A percentile compares a stretch with the other conserved stretches of the same genome.
Conservation (phyloP, 2,329 filamentous ascomycete genomes). For the Nakataea oryzae region DNA sequence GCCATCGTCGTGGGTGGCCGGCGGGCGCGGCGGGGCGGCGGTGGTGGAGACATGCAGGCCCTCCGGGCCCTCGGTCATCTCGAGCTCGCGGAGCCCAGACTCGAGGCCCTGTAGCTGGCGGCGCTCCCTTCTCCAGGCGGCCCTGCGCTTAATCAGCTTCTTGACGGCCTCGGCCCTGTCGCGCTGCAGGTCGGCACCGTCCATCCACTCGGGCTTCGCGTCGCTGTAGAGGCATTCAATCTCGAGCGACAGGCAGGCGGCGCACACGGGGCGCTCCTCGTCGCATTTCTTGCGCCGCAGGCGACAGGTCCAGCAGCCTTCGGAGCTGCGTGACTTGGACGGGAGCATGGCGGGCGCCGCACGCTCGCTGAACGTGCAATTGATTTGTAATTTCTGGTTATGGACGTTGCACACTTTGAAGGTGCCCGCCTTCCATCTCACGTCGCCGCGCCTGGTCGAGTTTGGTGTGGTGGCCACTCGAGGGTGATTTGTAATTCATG, state of each 20-base stretch:
- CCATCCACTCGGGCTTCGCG: conserved; percentile 48
- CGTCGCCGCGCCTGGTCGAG: no score
- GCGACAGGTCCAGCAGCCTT: conserved; percentile 51
- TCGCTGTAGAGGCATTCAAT: conserved; percentile 45
- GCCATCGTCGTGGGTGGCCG: conserved; percentile 4
- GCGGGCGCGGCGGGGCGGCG: not conserved
- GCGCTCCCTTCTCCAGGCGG: conserved; percentile 35
- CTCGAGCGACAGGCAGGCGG: conserved; percentile 37
- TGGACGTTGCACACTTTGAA: no score
- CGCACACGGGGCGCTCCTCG: conserved; percentile 39
- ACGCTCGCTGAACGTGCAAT: no score
- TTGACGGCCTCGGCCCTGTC: conserved; percentile 43
- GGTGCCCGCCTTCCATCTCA: no score
- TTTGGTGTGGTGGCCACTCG: no score
- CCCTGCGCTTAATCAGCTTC: conserved; percentile 44
- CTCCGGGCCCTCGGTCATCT: conserved; percentile 11
- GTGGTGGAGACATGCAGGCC: conserved; percentile 7
- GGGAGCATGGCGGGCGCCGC: conserved; percentile 6
- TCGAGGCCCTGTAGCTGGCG: conserved; percentile 34
- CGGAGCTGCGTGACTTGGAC: conserved; percentile 26
- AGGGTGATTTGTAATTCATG: no score
- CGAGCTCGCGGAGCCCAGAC: conserved; percentile 13
- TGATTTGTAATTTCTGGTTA: no score
- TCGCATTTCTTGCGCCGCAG: conserved; percentile 53
- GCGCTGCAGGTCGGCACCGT: conserved; percentile 35